Evolutionary conservation across 2,329 filamentous ascomycete genomes (phyloP).

Genomic region (Fusarium torreyae): DNA sequence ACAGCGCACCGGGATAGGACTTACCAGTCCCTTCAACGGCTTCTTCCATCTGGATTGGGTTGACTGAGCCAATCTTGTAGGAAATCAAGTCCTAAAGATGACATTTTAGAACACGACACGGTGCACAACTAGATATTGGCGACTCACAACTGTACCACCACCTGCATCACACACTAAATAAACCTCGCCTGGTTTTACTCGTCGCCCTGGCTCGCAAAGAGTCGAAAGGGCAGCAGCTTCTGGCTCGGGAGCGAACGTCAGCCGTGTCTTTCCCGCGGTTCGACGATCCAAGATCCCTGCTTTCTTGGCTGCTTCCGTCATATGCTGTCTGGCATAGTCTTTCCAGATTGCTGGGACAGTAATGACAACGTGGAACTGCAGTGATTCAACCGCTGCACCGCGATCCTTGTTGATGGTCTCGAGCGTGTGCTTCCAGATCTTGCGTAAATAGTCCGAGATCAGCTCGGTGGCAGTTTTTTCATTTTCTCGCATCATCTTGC

Average conservation of each 20-base stretch:
- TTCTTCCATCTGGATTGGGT: not conserved
- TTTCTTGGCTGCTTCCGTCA: not conserved
- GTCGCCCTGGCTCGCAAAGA: not conserved
- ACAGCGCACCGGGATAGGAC: no score
- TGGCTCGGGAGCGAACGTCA: not conserved
- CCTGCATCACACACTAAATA: conserved; percentile 6
- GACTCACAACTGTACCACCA: conserved; percentile 5
- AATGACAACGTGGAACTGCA: conserved; percentile 5
- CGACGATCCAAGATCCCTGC: not conserved
- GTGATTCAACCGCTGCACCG: not conserved
- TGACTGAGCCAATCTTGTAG: not conserved
- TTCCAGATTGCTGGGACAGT: conserved; percentile 11
- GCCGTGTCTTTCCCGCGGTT: not conserved
- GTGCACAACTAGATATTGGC: no score
- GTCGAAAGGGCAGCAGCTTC: conserved; percentile 2
- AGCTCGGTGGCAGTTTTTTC: not conserved
- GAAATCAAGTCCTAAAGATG: not conserved
- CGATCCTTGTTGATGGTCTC: not conserved
- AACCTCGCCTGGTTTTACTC: not conserved
- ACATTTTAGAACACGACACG: not conserved
- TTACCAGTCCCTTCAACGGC: no score
- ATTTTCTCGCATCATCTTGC: not conserved
- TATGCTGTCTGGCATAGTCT: not conserved
- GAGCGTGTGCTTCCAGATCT: not conserved
- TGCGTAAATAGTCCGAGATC: not conserved